Evolutionary conservation across 1,139 yeast genomes (phyloP).

Genomic region (Blastobotrys buckinghamii): DNA sequence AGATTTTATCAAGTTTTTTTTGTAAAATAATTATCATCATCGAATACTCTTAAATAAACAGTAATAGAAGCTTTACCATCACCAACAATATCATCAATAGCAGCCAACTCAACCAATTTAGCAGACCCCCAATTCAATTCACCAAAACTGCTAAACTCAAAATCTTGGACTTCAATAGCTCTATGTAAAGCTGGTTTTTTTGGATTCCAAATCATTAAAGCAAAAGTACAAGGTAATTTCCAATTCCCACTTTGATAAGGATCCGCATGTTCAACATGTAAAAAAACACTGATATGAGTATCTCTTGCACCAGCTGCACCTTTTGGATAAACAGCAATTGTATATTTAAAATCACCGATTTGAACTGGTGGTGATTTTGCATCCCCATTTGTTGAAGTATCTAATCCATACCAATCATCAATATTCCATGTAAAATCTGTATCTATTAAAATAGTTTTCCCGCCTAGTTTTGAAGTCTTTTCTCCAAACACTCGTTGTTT

Average conservation of each 20-base stretch:
- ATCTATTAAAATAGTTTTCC: slow-evolving; percentile 3
- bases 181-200: slow-evolving; percentile 7
- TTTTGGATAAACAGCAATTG: slow-evolving; percentile 11
- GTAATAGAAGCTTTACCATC: slow-evolving; percentile 5
- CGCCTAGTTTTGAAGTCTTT: not conserved
- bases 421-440: slow-evolving; percentile 12
- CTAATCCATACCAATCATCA: slow-evolving; percentile 9
- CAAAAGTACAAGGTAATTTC: slow-evolving; percentile 11
- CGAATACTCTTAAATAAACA: slow-evolving; percentile 9
- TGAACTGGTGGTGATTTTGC: slow-evolving; percentile 11
- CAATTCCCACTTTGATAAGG: not conserved
- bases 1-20: not conserved
- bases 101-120: slow-evolving; percentile 8
- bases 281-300: slow-evolving; percentile 7
- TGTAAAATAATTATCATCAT: slow-evolving; percentile 9
- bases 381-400: slow-evolving; percentile 9
- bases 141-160: slow-evolving; percentile 9
- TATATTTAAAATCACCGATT: slow-evolving; percentile 7
- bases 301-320: slow-evolving; percentile 11
- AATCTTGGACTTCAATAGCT: slow-evolving; percentile 9
- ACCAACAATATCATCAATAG: not conserved
- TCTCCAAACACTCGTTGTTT: slow-evolving; percentile 4
- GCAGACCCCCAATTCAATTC: slow-evolving; percentile 12
- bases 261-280: slow-evolving; percentile 10
- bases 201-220: slow-evolving; percentile 10